phyloP scores from a whole-genome alignment of 352 stramenopile genomes.

The Pythium sukuiense region DNA sequence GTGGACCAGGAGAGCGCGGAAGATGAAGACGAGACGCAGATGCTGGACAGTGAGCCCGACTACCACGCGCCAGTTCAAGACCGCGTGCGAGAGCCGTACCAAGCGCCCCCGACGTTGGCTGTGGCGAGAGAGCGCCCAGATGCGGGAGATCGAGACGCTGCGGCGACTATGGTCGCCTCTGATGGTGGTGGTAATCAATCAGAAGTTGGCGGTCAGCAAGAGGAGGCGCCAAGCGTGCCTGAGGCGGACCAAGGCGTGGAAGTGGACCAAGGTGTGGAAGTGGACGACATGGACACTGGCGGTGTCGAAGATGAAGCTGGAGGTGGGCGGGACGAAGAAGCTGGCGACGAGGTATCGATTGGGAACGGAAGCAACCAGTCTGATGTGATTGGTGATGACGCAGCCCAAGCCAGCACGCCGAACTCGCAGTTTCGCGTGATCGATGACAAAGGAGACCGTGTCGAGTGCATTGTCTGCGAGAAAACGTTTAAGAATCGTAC shows the following conservation, averaged over 20 bases:
- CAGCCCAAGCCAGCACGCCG: not conserved
- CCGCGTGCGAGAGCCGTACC: not conserved
- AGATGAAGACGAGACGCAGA: slow-evolving; percentile 20
- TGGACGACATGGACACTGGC: not conserved
- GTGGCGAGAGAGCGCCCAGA: not conserved
- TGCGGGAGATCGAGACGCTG: not conserved
- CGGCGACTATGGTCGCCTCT: not conserved
- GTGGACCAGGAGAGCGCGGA: not conserved
- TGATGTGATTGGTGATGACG: slow-evolving; percentile 1
- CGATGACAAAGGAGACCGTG: not conserved
- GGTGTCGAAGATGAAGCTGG: not conserved
- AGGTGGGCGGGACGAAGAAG: not conserved
- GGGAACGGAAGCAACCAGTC: not conserved
- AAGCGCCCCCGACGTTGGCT: slow-evolving; percentile 4
- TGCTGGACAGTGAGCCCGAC: slow-evolving; percentile 11
- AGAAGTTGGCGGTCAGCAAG: not conserved
- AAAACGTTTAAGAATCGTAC: slow-evolving; percentile 5
- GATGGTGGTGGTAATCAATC: not conserved
- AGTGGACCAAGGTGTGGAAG: not conserved
- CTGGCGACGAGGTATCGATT: not conserved
- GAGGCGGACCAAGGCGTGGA: not conserved
- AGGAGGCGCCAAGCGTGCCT: not conserved
- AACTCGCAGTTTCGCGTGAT: slow-evolving; percentile 7
- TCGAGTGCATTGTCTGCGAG: slow-evolving; percentile 18
- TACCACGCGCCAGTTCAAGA: not conserved